These are phyloP conservation scores for Didymella segeticola DNA, from an alignment of 2,329 filamentous ascomycete species.

Conservation along the genomic window DNA sequence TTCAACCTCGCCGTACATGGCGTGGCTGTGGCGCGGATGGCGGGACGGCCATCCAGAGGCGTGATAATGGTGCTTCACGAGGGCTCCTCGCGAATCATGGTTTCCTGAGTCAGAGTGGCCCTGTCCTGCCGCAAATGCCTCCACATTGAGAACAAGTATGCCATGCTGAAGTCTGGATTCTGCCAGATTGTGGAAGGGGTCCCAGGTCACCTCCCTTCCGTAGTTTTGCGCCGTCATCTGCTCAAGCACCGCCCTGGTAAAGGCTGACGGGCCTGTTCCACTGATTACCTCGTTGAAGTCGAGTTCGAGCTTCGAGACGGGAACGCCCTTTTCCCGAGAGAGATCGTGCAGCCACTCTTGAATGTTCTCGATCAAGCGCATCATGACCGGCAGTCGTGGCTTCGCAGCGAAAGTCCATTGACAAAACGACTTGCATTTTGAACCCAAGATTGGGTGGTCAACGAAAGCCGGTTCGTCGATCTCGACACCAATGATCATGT, in stretches of 20 bases:
- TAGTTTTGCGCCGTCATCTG: constrained; percentile 64
- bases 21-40: constrained; percentile 71
- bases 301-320: constrained; percentile 67
- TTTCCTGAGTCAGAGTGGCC: constrained; percentile 76
- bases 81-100: constrained; percentile 68
- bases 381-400: constrained; percentile 71
- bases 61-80: constrained; percentile 78
- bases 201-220: constrained; percentile 63
- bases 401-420: constrained; percentile 79
- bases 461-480: constrained; percentile 72
- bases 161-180: constrained; percentile 71
- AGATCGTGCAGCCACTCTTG: constrained; percentile 69
- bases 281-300: constrained; percentile 77
- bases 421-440: constrained; percentile 73
- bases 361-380: constrained; percentile 72
- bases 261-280: constrained; percentile 75
- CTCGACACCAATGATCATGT: constrained; percentile 74
- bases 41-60: constrained; percentile 73
- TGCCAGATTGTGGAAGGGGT: constrained; percentile 68
- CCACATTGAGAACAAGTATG: constrained; percentile 71
- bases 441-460: constrained; percentile 69
- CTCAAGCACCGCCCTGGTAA: constrained; percentile 68
- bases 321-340: constrained; percentile 63
- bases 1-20: constrained; percentile 73
- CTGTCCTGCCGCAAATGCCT: constrained; percentile 75